Evolutionary conservation across 495 filamentous ascomycete species (phyloP).

Genomic region (Hypoxylon fragiforme): DNA sequence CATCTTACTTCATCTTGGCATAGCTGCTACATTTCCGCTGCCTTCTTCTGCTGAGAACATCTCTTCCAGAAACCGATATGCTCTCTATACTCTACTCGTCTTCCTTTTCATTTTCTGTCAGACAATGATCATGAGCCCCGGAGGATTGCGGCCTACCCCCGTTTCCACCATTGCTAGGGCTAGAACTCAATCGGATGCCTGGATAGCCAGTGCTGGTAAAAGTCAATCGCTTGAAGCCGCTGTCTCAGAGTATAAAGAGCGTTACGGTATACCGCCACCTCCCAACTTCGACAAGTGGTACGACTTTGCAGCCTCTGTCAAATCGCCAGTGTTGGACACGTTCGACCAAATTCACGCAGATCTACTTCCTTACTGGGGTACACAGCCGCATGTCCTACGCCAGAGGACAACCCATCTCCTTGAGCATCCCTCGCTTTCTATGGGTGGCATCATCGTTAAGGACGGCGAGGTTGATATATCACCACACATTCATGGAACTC

Average conservation of each 20-base stretch:
- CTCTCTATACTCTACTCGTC: slow-evolving; percentile 16
- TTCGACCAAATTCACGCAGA: slow-evolving; percentile 73
- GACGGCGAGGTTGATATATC: slow-evolving; percentile 49
- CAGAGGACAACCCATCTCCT: slow-evolving; percentile 37
- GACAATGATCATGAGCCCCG: slow-evolving; percentile 19
- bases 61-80: slow-evolving; percentile 24
- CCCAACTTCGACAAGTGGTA: slow-evolving; percentile 74
- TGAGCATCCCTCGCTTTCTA: slow-evolving; percentile 33
- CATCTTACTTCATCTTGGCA: slow-evolving; percentile 26
- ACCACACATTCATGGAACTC: slow-evolving; percentile 34
- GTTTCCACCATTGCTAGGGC: slow-evolving; percentile 50
- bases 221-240: slow-evolving; percentile 56
- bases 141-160: slow-evolving; percentile 17
- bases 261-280: slow-evolving; percentile 61
- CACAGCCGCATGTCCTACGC: slow-evolving; percentile 63
- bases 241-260: slow-evolving; percentile 58
- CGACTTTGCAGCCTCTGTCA: slow-evolving; percentile 64
- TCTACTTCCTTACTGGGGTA: slow-evolving; percentile 72
- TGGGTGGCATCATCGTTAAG: slow-evolving; percentile 48
- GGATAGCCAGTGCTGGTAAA: slow-evolving; percentile 44
- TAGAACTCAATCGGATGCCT: slow-evolving; percentile 48
- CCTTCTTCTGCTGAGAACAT: slow-evolving; percentile 14
- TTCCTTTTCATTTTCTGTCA: slow-evolving; percentile 26
- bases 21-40: slow-evolving; percentile 3
- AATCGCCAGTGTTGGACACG: slow-evolving; percentile 70